Percentiles rank a stretch among this genome's conserved stretches.
Evolutionary conservation across 495 filamentous ascomycete species (phyloP).

Genomic region (Chlorociboria aeruginascens): DNA sequence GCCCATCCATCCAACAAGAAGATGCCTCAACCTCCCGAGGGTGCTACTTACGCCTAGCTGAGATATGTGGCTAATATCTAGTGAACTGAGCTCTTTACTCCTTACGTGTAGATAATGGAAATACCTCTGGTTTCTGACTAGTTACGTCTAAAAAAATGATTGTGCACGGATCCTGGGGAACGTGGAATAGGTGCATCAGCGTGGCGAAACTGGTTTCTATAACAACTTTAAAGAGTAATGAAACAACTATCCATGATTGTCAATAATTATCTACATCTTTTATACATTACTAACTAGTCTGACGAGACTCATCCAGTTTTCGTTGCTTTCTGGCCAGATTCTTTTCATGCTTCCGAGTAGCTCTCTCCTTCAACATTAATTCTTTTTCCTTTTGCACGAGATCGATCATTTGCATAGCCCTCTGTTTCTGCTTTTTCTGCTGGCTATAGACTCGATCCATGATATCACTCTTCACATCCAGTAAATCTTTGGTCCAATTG

Average conservation of each 20-base stretch:
- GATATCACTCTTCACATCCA: neutral
- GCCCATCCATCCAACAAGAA: constrained; percentile 90
- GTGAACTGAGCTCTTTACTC: too few relatives aligned
- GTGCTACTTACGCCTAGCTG: constrained; percentile 47
- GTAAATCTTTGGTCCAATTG: neutral
- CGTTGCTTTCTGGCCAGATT: neutral
- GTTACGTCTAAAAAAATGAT: neutral
- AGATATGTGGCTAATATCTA: neutral
- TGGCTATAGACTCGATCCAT: neutral
- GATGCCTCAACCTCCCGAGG: constrained; percentile 85
- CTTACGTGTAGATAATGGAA: neutral
- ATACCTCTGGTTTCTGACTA: neutral
- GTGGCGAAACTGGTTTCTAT: constrained; percentile 14
- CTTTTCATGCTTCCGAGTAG: constrained; percentile 8
- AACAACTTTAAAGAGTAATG: constrained; percentile 8
- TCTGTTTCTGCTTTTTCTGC: neutral
- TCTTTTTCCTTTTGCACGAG: constrained; percentile 10
- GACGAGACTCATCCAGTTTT: neutral
- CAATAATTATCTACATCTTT: too few relatives aligned
- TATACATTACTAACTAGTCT: too few relatives aligned
- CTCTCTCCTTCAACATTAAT: constrained; percentile 9
- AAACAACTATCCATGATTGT: neutral
- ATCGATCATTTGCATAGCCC: constrained; percentile 7
- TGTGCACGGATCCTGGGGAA: neutral
- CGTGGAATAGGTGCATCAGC: constrained; percentile 16